Evolutionary conservation across 805 yeast species (phyloP), one percentile per base, ranked within the genome.

Genomic region (Wickerhamomyces ciferrii): DNA sequence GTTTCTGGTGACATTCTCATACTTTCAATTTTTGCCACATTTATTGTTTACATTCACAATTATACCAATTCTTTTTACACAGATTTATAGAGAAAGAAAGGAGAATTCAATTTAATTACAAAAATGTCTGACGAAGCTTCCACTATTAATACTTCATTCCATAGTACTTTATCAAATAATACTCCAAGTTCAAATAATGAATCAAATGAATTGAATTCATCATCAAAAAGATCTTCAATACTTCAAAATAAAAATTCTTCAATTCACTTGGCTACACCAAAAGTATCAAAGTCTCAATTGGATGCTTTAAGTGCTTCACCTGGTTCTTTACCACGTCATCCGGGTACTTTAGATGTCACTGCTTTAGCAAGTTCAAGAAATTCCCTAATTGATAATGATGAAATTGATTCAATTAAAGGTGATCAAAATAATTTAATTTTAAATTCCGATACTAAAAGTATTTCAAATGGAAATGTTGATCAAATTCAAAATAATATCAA

Each of bases 341-440:
- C 76, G 1, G 80, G 74, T 2, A 68, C 76, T 0, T 59, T 69
- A 46, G 66, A 72, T 43, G 77, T 77, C 43, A 72, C 66, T 32
- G 84, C 77, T 1, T 55, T 76, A 34, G 65, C 68, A 13, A 47
- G 48, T n/a, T 48, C 57, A 1, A 43, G 43, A 17, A 45, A 31
- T 21, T 53, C 59, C 3, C 25, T 49, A 25, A 24, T 21, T 23
- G 41, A 31, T n/a, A 15, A n/a, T 5, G 35, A 31, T 23, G 42
- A 45, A 29, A 38, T 21, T 14, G 21, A 32, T 15, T 42, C 41
- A 19, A 15, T 23, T 17, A 27, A 42, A 24, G 32, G 17, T n/a
- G 35, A 17, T 32, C 11, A 29, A 29, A 29, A 10, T 6, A 29
- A 13, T 14, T 13, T 13, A 11, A 29, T 5, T 13, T 29, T 14